These are phyloP conservation scores for Syzygium syzygioides DNA, from an alignment of 441 rosid genomes.

Conservation along the genomic window DNA sequence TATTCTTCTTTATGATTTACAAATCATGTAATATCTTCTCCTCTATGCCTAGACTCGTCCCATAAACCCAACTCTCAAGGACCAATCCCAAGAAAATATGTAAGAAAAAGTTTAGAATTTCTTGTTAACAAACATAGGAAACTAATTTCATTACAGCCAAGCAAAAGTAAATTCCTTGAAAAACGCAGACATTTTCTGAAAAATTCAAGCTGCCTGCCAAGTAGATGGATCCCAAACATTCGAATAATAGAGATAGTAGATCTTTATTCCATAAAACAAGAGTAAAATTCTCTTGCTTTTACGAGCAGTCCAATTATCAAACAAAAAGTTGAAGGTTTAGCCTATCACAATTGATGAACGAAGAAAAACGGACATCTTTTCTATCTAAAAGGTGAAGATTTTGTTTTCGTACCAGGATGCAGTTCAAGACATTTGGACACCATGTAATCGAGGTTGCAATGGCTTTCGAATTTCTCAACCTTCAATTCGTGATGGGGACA, in stretches of 20 bases:
- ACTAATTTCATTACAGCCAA: not conserved
- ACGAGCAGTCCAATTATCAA: too few relatives aligned
- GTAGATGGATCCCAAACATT: not conserved
- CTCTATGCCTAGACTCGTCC: not conserved
- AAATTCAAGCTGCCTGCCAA: not conserved
- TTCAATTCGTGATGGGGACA: accelerated
- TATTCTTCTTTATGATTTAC: not conserved
- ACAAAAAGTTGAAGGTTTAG: not conserved
- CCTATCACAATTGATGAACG: not conserved
- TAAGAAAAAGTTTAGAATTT: not conserved
- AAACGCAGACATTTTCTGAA: not conserved
- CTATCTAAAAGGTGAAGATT: not conserved
- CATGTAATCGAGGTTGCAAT: not conserved
- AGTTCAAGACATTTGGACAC: not conserved
- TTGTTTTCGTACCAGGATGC: not conserved
- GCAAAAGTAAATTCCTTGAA: not conserved
- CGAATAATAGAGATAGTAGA: too few relatives aligned
- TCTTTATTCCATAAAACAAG: too few relatives aligned
- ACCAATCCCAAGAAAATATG: not conserved
- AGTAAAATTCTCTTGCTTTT: too few relatives aligned
- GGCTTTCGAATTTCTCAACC: not conserved
- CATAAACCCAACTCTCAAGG: not conserved
- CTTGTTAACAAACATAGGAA: not conserved
- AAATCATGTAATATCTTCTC: not conserved
- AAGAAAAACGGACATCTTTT: not conserved